These are phyloP conservation scores for Tulasnella sp. DNA, from an alignment of 768 basidiomycete genomes.

Conservation along the genomic window DNA sequence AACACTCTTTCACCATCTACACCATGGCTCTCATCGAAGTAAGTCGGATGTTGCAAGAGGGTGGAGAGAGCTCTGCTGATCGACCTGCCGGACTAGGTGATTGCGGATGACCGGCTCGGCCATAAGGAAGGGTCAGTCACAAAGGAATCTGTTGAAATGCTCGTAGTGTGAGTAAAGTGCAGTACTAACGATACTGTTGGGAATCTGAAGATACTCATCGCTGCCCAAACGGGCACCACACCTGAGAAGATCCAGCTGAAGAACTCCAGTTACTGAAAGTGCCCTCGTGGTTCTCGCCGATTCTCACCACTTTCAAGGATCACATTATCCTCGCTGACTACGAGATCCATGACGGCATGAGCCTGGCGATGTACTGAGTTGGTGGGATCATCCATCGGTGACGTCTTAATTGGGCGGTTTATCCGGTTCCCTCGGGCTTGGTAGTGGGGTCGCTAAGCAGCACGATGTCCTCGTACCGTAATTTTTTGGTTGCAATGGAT, in stretches of 20 bases:
- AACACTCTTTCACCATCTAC: not conserved
- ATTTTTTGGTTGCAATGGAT: no score
- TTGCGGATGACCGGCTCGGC: no score
- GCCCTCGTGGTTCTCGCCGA: constrained; percentile 2
- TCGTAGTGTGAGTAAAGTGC: constrained; percentile 88
- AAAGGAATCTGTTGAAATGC: constrained; percentile 6
- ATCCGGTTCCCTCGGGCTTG: not conserved
- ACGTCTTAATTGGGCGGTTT: not conserved
- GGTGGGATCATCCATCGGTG: not conserved
- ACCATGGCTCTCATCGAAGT: constrained; percentile 59
- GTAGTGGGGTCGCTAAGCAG: not conserved
- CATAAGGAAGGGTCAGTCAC: not conserved
- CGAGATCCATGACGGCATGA: constrained; percentile 91
- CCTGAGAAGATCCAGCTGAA: constrained; percentile 82
- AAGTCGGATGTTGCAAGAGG: constrained; percentile 75
- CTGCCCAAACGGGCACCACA: constrained; percentile 91
- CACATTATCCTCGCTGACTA: constrained; percentile 91
- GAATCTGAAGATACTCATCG: constrained; percentile 95
- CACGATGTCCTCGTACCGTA: no score
- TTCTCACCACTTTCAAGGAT: constrained; percentile 67
- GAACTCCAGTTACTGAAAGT: constrained; percentile 45
- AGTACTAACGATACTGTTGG: constrained; percentile 94
- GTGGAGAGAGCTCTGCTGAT: constrained; percentile 25
- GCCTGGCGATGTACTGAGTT: constrained; percentile 80
- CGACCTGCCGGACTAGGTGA: no score